These are phyloP conservation scores for Avena eriantha DNA, from an alignment of 176 grass and related monocot genomes.

Conservation along the genomic window DNA sequence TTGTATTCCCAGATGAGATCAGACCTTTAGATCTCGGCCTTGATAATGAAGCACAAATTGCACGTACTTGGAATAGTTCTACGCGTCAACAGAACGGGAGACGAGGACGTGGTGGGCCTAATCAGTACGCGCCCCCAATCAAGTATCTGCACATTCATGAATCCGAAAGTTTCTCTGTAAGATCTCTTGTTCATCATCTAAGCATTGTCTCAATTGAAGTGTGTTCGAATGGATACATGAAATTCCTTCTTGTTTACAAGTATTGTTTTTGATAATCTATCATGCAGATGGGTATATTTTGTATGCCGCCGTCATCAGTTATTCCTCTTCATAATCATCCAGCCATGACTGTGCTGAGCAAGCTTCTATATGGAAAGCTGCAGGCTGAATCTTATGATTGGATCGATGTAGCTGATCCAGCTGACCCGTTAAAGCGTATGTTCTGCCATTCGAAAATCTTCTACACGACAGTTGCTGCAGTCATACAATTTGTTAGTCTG, in stretches of 20 bases:
- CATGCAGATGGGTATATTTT: conserved; percentile 97
- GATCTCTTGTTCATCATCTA: conserved; percentile 44
- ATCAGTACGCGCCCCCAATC: conserved; percentile 62
- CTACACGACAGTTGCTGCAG: neutral
- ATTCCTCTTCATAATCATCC: conserved; percentile 99
- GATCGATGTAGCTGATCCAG: conserved; percentile 59
- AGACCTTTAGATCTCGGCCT: conserved; percentile 87
- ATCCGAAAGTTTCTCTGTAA: conserved; percentile 90
- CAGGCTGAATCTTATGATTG: conserved; percentile 95
- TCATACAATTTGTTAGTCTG: neutral
- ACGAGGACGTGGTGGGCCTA: conserved; percentile 68
- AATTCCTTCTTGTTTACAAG: neutral
- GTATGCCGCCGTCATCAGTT: conserved; percentile 88
- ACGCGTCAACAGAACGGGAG: conserved; percentile 68
- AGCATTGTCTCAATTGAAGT: conserved; percentile 17
- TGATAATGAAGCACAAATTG: conserved; percentile 86
- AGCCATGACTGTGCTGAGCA: conserved; percentile 96
- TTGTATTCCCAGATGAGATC: conserved; percentile 73
- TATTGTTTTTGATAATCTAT: conserved; percentile 3
- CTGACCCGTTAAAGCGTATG: conserved; percentile 60
- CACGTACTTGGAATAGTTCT: conserved; percentile 68
- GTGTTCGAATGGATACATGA: neutral
- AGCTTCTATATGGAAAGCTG: conserved; percentile 91
- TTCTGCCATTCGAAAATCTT: conserved; percentile 46
- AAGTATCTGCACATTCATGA: conserved; percentile 97